Conservation (phyloP, 1,284 basidiomycete species). For the Inonotus hispidus region DNA sequence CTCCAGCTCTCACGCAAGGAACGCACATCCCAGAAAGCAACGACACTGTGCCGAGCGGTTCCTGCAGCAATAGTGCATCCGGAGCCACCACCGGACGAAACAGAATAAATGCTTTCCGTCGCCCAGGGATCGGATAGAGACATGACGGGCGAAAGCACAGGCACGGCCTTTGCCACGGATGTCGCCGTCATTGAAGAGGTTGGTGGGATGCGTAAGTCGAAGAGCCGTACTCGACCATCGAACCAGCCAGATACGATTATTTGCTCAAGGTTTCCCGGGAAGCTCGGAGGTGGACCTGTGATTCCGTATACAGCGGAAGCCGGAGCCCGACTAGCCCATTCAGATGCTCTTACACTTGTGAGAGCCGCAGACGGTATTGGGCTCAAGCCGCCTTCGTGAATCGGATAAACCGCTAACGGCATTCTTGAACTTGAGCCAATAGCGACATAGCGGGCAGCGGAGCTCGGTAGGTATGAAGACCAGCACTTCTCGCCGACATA, state of each 20-base stretch:
- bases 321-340: conserved; percentile 22
- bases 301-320: conserved; percentile 57
- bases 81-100: conserved; percentile 65
- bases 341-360: conserved; percentile 29
- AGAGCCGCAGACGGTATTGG: conserved; percentile 43
- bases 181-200: conserved; percentile 3
- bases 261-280: conserved; percentile 63
- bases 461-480: conserved; percentile 49
- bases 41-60: conserved; percentile 64
- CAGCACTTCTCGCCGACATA: conserved; percentile 51
- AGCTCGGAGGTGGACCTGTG: conserved; percentile 48
- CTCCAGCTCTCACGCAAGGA: conserved; percentile 57
- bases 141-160: conserved; percentile 48
- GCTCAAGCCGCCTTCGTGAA: conserved; percentile 42
- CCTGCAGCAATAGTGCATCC: conserved; percentile 63
- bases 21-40: conserved; percentile 75
- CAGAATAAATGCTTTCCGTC: conserved; percentile 64
- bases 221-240: conserved; percentile 62
- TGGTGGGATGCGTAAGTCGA: conserved; percentile 58
- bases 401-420: conserved; percentile 52
- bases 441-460: conserved; percentile 54
- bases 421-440: conserved; percentile 58
- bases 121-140: conserved; percentile 60
- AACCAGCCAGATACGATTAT: conserved; percentile 76
- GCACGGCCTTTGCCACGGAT: conserved; percentile 17